Evolutionary conservation across 208 protist genomes (phyloP), one percentile per base, ranked within the genome.

Genomic region (Hexamita inflata): DNA sequence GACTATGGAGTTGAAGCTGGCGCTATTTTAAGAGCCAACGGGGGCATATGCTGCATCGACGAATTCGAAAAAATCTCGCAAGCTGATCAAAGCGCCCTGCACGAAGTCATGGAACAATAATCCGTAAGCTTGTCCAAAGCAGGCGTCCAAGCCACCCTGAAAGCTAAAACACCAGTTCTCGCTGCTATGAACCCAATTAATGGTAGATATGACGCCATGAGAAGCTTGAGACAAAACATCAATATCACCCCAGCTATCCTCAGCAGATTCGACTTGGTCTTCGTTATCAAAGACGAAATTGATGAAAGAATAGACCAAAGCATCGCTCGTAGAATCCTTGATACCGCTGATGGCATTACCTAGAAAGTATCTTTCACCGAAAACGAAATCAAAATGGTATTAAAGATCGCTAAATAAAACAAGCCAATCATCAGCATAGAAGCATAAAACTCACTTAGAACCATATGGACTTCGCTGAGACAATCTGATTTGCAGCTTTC

Each of bases 51-150:
- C 88, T 98, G 95, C 83, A 99, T 99, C 78, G 97, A 99, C 84
- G 97, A 99, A 87, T 99, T 99, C 82, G 96, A 99, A 82, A 99
- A 98, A 86, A 99, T 99, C 94, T 93, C 98, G 60, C 76, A 90
- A 58, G 87, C 80, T 1, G 95, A 99, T 82, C 94, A 98, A 84
- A 92, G 97, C 0, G 94, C 95, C n/a, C 97, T 99, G 66, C 96
- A 98, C 82, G 95, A 98, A 83, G 95, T 94, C 15, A 99, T 99
- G 95, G 96, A 99, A 84, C 96, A 99, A 88, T 96, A 99, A 81
- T 98, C 94, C 30, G 99, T 99, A 62, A 97, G 94, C 0, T 97
- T 99, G 78, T 88, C 94, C 62, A 98, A 98, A 82, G 88, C 87
- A 26, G 88, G 87, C 32, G 86, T 92, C 53, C 91, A 95, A 74